Base-by-base conservation (phyloP, 495 filamentous ascomycete species). In the Aspergillus ostianus region DNA sequence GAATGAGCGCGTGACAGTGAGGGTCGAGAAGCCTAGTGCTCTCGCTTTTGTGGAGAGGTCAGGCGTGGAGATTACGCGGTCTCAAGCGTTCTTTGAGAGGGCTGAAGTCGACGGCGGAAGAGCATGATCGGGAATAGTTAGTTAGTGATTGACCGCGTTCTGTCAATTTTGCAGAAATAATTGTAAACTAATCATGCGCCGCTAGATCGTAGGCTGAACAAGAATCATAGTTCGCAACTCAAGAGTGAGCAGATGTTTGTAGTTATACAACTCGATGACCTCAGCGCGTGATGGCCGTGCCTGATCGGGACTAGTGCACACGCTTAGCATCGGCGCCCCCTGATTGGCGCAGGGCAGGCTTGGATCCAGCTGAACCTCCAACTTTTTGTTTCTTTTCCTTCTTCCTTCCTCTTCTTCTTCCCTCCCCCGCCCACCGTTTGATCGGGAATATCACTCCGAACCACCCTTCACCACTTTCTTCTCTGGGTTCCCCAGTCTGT, bases 11-110 rank as follows among this genome's bases (percentile, higher is more conserved):
- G 78, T 84, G 19, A 84, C 80, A 0, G 83, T 84, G 1, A 63
- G 61, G 55, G 76, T 82, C n/a, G 77, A 85, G 60, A 85, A 86
- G 67, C 82, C 83, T 3, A 84, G 78, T 62, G 83, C 83, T 13
- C 54, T 86, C 60, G 77, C 81, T 7, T 84, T 84, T 70, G 82
- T 84, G 6, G 72, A 80, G 58, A 68, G 74, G 57, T 80, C 83
- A 18, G 83, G 82, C 6, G 80, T 86, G 7, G 78, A 85, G 66
- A 81, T 86, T 53, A 85, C 82, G 27, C 69, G 82, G 46, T 74
- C 73, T 6, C 70, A 74, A 52, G 70, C 71, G 4, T 84, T 84
- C 64, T 83, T 82, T 58, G 58, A 76, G 36, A 72, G 65, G 51
- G 59, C 15, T 13, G 36, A 41, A 13, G 3, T 15, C 12, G 51